Conservation (phyloP, 345 rosid species). For the Nephelium lappaceum region DNA sequence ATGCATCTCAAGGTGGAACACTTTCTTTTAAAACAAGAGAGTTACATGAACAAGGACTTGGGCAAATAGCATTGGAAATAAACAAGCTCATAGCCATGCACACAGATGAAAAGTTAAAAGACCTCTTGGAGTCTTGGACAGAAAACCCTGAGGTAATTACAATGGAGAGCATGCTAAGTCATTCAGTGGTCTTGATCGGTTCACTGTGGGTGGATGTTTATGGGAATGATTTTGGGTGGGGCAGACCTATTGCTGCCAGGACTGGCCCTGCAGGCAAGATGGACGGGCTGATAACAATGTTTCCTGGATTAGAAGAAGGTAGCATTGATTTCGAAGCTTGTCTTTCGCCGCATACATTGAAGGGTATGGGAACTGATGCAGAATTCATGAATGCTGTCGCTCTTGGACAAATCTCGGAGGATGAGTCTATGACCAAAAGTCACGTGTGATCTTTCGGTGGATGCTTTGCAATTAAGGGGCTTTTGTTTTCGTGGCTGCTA, state of each 20-base stretch:
- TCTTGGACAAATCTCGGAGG: too few relatives aligned
- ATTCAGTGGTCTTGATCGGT: slow-evolving; percentile 4
- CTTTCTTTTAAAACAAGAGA: slow-evolving; percentile 21
- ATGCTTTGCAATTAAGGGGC: too few relatives aligned
- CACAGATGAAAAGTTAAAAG: slow-evolving; percentile 18
- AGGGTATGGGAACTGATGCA: slow-evolving; percentile 18
- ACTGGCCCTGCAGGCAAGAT: slow-evolving; percentile 15
- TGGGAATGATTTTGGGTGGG: slow-evolving; percentile 48
- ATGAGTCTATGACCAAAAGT: too few relatives aligned
- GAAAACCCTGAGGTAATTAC: slow-evolving; percentile 1
- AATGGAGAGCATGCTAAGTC: not conserved
- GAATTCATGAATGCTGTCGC: slow-evolving; percentile 13
- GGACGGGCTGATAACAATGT: too few relatives aligned
- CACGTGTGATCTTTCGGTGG: too few relatives aligned
- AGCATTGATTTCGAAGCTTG: slow-evolving; percentile 27
- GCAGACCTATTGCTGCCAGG: slow-evolving; percentile 32
- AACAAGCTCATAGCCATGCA: slow-evolving; percentile 20
- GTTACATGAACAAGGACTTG: slow-evolving; percentile 22
- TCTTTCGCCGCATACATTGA: slow-evolving; percentile 11
- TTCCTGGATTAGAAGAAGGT: slow-evolving; percentile 28
- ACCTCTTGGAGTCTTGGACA: slow-evolving; percentile 5
- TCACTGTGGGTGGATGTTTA: slow-evolving; percentile 46
- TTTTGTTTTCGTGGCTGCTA: too few relatives aligned
- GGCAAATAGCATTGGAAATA: slow-evolving; percentile 28
- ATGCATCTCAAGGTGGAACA: not conserved